Conservation (phyloP, 2,329 filamentous ascomycete genomes). For the Fusarium nodosum region DNA sequence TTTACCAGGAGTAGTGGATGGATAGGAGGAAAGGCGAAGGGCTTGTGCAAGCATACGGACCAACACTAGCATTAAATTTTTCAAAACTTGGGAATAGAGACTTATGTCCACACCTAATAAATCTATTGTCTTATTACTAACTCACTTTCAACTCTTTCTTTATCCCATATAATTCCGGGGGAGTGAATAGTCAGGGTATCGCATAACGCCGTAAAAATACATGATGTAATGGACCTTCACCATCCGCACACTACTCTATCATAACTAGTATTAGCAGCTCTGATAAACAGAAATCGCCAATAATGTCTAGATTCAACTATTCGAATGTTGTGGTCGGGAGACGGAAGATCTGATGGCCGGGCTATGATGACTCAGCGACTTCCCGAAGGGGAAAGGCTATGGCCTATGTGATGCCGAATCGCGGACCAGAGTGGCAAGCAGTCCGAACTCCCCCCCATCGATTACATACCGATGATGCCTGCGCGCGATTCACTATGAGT, state of each 20-base stretch:
- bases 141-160: not conserved
- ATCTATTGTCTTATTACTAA: not conserved
- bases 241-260: not conserved
- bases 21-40: not conserved
- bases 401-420: slow-evolving; percentile 49
- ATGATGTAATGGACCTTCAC: not conserved
- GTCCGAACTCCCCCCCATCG: slow-evolving; percentile 39
- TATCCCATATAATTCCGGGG: not conserved
- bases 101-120: slow-evolving; percentile 13
- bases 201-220: no score
- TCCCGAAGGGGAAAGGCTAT: slow-evolving; percentile 43
- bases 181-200: not conserved
- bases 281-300: not conserved
- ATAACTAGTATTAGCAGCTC: not conserved
- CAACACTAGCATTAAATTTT: not conserved
- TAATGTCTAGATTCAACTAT: not conserved
- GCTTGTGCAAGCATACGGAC: not conserved
- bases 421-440: slow-evolving; percentile 50
- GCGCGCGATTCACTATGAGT: slow-evolving; percentile 49
- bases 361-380: slow-evolving; percentile 46
- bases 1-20: not conserved
- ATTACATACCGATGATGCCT: slow-evolving; percentile 43
- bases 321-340: slow-evolving; percentile 6
- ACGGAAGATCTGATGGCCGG: slow-evolving; percentile 46
- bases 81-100: slow-evolving; percentile 5